phyloP scores from a whole-genome alignment of 2,329 filamentous ascomycete species.

The Nannizziopsis arthrosporioides region DNA sequence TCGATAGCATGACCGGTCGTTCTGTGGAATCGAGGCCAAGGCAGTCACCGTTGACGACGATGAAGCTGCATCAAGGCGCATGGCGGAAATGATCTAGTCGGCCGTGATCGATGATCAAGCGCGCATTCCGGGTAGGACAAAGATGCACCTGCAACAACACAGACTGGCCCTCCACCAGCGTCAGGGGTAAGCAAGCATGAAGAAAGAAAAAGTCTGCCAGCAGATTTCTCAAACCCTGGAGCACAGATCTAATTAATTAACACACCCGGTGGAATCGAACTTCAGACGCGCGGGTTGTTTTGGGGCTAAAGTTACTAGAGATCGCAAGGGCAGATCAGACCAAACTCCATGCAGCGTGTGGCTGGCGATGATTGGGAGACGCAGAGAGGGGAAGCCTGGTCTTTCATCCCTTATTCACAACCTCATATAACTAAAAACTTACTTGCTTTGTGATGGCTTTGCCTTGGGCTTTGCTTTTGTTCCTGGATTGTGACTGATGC shows the following conservation, averaged over 20 bases:
- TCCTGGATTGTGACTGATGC: too few relatives aligned
- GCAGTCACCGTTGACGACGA: constrained; percentile 2
- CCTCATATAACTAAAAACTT: too few relatives aligned
- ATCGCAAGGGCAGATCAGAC: neutral
- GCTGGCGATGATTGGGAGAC: constrained; percentile 8
- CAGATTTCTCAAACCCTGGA: neutral
- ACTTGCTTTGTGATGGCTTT: too few relatives aligned
- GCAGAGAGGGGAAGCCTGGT: too few relatives aligned
- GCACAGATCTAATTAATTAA: neutral
- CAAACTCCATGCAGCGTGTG: neutral
- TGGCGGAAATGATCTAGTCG: neutral
- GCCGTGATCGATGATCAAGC: neutral
- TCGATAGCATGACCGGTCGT: constrained; percentile 10
- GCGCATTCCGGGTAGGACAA: neutral
- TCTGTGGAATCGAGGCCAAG: neutral
- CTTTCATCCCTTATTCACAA: too few relatives aligned
- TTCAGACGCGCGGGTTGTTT: constrained; percentile 1
- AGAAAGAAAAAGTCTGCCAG: neutral
- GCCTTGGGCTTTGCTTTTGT: too few relatives aligned
- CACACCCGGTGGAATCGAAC: neutral
- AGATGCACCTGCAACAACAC: neutral
- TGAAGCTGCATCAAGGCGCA: constrained; percentile 7
- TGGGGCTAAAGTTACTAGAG: neutral
- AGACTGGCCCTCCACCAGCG: neutral
- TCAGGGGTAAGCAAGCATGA: neutral